Base-by-base conservation (phyloP, 257 asterid genomes). In the Leonotis leonurus region DNA sequence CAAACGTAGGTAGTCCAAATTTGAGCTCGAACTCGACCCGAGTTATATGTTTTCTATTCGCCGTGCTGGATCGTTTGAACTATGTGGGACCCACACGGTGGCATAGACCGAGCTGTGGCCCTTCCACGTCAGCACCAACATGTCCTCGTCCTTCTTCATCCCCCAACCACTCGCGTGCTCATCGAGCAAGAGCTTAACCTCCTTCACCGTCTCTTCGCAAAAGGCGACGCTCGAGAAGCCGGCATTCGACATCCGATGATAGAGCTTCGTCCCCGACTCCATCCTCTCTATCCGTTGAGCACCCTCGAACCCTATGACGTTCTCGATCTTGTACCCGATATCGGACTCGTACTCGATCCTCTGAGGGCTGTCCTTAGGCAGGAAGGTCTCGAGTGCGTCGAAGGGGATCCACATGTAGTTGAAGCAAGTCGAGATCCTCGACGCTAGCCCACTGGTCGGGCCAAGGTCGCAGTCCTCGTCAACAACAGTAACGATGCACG, bases 151-250 rank as follows among this genome's bases (percentile, higher is more conserved):
- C 40, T 67, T 81, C 78, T 88, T 88, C 96, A 88, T 83, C 29
- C 93, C 96, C 96, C 95, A 88, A 3, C 96, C 92, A 60, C 95
- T 84, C 11, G 95, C 92, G 69, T 85, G 95, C 22, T 85, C 95
- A 40, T 80, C 87, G 3, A 85, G 70, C 83, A 88, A 43, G 37
- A 52, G 14, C 73, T 78, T 88, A 0, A 88, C 85, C 56, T 88
- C 95, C 73, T 50, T 75, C 11, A 82, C 24, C 0, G 83, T 80
- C 26, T 83, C 96, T 5, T 85, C 95, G 50, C 84, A 16, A 18
- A 85, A 85, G 37, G 86, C 76, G 13, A 80, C 54, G 27, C 88
- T 71, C 0, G 16, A 2, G 40, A 80, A 81, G 13, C 92, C 95
- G 33, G 25, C 72, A 4, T 43, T 68, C 5, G 48, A 74, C 90